Evolutionary conservation across 2,329 filamentous ascomycete genomes (phyloP), one percentile per base, ranked within the genome.

Genomic region (Venturia effusa): DNA sequence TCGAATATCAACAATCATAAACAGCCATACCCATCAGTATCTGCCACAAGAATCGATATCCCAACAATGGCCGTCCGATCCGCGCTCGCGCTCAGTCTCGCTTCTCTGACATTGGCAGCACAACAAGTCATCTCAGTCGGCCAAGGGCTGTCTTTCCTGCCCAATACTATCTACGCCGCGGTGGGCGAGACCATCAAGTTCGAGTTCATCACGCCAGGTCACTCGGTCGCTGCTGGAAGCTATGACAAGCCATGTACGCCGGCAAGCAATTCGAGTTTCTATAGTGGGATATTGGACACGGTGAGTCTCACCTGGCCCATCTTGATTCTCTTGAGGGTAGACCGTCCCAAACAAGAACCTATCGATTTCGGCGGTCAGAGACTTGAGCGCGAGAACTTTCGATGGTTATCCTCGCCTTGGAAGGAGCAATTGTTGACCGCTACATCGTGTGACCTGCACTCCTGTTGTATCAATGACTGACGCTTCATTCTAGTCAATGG

Each of bases 131-230:
- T 60, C 32, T 17, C 30, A 27, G 59, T 60, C n/a, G 59, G 59
- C 11, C 37, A 60, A 15, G 67, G 66, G 6, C 64, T 74, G 8
- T 67, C 68, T 51, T 76, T 76, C 69, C 68, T 70, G 65, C 74
- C 74, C 22, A 70, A 72, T 64, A 71, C 65, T 66, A 67, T 73
- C 65, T 69, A 67, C 19, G 73, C 74, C 17, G 70, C 70, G 27
- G 65, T 73, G 64, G 74, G 74, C 48, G 74, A 76, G 64, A 74
- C 69, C 32, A 71, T 76, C 55, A 71, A 67, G 22, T 76, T 76
- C 72, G 66, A 69, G 60, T 76, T 76, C 69, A 74, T 72, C 71
- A 72, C 73, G 61, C 72, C 71, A 68, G 73, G 72, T 68, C 74
- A 76, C 69, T 74, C 72, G 40, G 71, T 76, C 61, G 73, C 71